Evolutionary conservation across 192 early-diverging fungal species (phyloP).

Genomic region (Rhizoclosmatium sp.): DNA sequence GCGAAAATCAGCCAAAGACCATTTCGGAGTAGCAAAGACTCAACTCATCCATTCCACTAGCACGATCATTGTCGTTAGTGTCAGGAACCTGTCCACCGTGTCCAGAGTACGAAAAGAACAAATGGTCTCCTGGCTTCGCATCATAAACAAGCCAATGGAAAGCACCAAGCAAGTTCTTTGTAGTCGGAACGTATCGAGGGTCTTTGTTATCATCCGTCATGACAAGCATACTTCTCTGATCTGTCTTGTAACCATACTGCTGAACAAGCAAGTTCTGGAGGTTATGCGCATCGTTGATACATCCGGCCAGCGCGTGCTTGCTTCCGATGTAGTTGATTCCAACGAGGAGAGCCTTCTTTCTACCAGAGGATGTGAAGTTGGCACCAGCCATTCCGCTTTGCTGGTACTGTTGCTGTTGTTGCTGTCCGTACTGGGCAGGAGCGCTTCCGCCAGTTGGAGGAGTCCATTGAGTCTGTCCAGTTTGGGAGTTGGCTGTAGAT

Average conservation of each 20-base stretch:
- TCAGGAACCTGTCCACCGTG: constrained; percentile 66
- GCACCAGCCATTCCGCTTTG: neutral
- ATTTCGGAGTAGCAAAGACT: neutral
- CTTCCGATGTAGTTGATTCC: constrained; percentile 48
- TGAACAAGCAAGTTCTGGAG: constrained; percentile 22
- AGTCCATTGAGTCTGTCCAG: neutral
- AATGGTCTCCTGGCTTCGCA: constrained; percentile 58
- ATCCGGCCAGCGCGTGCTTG: constrained; percentile 20
- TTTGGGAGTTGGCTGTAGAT: neutral
- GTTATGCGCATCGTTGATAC: constrained; percentile 50
- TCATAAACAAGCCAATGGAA: constrained; percentile 61
- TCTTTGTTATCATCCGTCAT: constrained; percentile 55
- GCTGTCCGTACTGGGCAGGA: neutral
- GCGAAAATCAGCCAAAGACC: too few species aligned
- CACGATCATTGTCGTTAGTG: constrained; percentile 47
- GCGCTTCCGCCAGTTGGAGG: neutral
- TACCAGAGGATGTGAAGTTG: constrained; percentile 4
- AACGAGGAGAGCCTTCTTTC: constrained; percentile 40
- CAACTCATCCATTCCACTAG: neutral
- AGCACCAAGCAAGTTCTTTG: constrained; percentile 55
- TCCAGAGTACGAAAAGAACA: constrained; percentile 55
- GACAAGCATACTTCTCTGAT: constrained; percentile 18
- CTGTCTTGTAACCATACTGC: constrained; percentile 41
- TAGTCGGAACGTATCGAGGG: constrained; percentile 50
- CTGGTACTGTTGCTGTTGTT: neutral